Evolutionary conservation across 352 stramenopile genomes (phyloP).

Genomic region (Globisporangium rhizosaccharum): DNA sequence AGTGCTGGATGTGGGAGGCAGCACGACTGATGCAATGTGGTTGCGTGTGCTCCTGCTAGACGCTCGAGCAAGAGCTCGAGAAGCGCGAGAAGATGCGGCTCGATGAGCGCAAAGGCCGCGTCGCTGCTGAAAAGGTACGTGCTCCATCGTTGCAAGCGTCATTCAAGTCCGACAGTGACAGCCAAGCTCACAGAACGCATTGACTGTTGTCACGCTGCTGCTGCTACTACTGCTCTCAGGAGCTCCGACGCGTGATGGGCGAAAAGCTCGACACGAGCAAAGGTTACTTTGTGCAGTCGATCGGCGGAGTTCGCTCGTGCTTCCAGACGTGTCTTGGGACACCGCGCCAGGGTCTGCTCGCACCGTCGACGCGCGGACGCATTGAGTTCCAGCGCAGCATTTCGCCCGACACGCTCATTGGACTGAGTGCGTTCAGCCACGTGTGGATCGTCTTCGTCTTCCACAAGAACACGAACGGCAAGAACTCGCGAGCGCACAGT

Average conservation of each 20-base stretch:
- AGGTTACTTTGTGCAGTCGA: slow-evolving; percentile 70
- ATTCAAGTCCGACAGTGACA: neutral
- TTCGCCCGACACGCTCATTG: slow-evolving; percentile 67
- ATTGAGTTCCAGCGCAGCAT: slow-evolving; percentile 81
- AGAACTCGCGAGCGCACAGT: slow-evolving; percentile 58
- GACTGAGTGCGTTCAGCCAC: slow-evolving; percentile 75
- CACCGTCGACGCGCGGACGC: slow-evolving; percentile 55
- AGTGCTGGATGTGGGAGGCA: too few relatives aligned
- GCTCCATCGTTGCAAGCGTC: neutral
- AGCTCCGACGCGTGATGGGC: slow-evolving; percentile 65
- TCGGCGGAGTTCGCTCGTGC: slow-evolving; percentile 73
- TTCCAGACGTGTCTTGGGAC: slow-evolving; percentile 63
- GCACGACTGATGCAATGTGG: neutral
- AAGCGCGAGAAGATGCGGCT: slow-evolving; percentile 52
- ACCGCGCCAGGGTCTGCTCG: slow-evolving; percentile 78
- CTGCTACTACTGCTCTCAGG: slow-evolving; percentile 17
- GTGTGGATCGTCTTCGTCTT: slow-evolving; percentile 90
- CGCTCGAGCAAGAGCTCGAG: slow-evolving; percentile 27
- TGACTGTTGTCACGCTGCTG: neutral
- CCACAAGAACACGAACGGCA: slow-evolving; percentile 87
- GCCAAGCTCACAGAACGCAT: neutral
- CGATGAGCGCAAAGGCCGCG: slow-evolving; percentile 54
- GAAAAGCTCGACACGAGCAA: slow-evolving; percentile 73
- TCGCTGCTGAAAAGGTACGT: slow-evolving; percentile 59
- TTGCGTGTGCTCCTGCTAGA: slow-evolving; percentile 11